A percentile compares a stretch with the other conserved stretches of the same genome.
Evolutionary conservation across 2,329 filamentous ascomycete genomes (phyloP).

Genomic region (Paraphaeosphaeria sporulosa): DNA sequence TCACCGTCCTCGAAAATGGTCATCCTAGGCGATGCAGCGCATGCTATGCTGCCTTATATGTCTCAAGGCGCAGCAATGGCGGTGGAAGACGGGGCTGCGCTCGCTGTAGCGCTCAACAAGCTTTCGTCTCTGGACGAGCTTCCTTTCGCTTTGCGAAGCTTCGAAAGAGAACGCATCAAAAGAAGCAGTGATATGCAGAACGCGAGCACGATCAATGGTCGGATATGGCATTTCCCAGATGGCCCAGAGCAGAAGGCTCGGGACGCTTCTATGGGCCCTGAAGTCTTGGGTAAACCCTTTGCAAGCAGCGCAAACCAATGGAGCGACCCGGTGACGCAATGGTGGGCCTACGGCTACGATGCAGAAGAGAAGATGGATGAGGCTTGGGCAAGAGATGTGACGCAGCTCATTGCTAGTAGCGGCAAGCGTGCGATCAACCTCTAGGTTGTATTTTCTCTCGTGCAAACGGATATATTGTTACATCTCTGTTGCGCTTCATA

Average conservation of each 20-base stretch:
- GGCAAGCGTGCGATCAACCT: too few species aligned
- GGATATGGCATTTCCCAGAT: slow-evolving; percentile 54
- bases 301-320: slow-evolving; percentile 57
- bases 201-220: slow-evolving; percentile 56
- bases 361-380: slow-evolving; percentile 45
- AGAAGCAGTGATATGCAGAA: slow-evolving; percentile 55
- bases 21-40: slow-evolving; percentile 33
- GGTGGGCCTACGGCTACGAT: slow-evolving; percentile 61
- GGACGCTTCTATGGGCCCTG: slow-evolving; percentile 33
- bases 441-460: too few species aligned
- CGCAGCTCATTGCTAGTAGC: background rate
- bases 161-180: slow-evolving; percentile 56
- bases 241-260: slow-evolving; percentile 30
- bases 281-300: slow-evolving; percentile 50
- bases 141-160: slow-evolving; percentile 47
- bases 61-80: slow-evolving; percentile 65
- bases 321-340: slow-evolving; percentile 57
- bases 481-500: too few species aligned
- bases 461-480: too few species aligned
- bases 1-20: slow-evolving; percentile 24
- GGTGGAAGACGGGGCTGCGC: slow-evolving; percentile 71
- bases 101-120: slow-evolving; percentile 56
- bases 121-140: slow-evolving; percentile 39
- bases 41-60: slow-evolving; percentile 38
- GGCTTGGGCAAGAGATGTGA: slow-evolving; percentile 6